phyloP scores from a whole-genome alignment of 2,329 filamentous ascomycete genomes.

The Corniculantispora saksenae region DNA sequence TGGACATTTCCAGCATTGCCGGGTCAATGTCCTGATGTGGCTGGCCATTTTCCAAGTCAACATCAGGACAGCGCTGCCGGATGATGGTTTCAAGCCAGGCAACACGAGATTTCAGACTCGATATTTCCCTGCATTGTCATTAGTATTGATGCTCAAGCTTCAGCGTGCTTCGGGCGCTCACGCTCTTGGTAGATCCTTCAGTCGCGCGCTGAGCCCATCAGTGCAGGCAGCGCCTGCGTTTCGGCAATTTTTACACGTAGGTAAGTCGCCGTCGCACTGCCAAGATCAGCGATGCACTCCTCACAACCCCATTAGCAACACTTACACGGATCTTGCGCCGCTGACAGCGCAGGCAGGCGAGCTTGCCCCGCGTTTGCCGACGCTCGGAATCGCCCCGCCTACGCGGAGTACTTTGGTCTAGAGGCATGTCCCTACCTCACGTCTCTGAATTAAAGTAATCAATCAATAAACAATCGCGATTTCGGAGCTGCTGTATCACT shows the following conservation, averaged over 20 bases:
- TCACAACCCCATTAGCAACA: background rate
- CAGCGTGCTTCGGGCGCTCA: slow-evolving; percentile 25
- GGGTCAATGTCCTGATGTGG: background rate
- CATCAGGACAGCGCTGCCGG: slow-evolving; percentile 40
- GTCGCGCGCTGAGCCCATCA: slow-evolving; percentile 44
- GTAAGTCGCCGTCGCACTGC: slow-evolving; percentile 47
- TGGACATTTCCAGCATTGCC: slow-evolving; percentile 5
- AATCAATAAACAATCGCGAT: background rate
- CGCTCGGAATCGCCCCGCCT: slow-evolving; percentile 24
- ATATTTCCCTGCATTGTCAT: slow-evolving; percentile 23
- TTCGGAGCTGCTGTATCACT: background rate
- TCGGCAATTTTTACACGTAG: slow-evolving; percentile 44
- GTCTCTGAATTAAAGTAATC: background rate
- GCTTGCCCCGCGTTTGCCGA: slow-evolving; percentile 30
- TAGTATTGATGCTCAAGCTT: background rate
- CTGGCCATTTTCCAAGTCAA: slow-evolving; percentile 35
- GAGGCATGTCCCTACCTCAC: background rate
- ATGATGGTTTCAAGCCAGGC: slow-evolving; percentile 49
- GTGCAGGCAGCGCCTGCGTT: slow-evolving; percentile 43
- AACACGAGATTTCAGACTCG: slow-evolving; percentile 42
- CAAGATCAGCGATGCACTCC: background rate
- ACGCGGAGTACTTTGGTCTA: background rate
- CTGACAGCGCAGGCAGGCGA: slow-evolving; percentile 43
- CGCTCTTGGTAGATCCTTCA: slow-evolving; percentile 44
- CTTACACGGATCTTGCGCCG: slow-evolving; percentile 50